phyloP scores from a whole-genome alignment of 2,329 filamentous ascomycete genomes.

The Fusarium pseudoanthophilum region DNA sequence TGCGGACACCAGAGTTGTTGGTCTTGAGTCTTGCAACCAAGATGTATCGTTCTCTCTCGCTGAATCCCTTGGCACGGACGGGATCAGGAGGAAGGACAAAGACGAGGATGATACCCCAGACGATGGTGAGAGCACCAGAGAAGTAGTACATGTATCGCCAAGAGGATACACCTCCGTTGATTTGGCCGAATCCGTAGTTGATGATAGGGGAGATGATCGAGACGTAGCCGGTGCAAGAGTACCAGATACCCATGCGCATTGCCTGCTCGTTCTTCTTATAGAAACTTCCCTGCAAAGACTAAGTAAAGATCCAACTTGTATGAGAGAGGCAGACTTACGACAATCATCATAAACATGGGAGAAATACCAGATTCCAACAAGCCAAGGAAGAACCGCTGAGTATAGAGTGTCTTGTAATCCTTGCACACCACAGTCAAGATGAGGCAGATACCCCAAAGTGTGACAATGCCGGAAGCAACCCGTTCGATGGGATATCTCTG shows the following conservation, averaged over 20 bases:
- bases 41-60: constrained; percentile 44
- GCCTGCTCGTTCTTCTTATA: constrained; percentile 57
- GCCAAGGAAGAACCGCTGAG: constrained; percentile 65
- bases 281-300: constrained; percentile 43
- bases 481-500: constrained; percentile 59
- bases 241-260: constrained; percentile 54
- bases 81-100: constrained; percentile 55
- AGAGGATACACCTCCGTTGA: constrained; percentile 51
- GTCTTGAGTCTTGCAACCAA: constrained; percentile 43
- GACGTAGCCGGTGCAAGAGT: constrained; percentile 57
- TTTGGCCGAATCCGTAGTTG: constrained; percentile 60
- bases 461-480: constrained; percentile 51
- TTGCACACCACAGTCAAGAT: constrained; percentile 52
- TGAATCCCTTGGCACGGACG: constrained; percentile 49
- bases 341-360: constrained; percentile 66
- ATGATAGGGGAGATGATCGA: constrained; percentile 58
- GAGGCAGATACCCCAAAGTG: constrained; percentile 51
- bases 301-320: fast-evolving
- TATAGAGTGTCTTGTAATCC: constrained; percentile 52
- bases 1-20: constrained; percentile 54
- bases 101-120: constrained; percentile 53
- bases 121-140: constrained; percentile 52
- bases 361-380: constrained; percentile 66
- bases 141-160: constrained; percentile 44
- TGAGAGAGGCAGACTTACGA: constrained; percentile 29